Conservation (phyloP, 805 yeast species). For the Lipomyces sp. region DNA sequence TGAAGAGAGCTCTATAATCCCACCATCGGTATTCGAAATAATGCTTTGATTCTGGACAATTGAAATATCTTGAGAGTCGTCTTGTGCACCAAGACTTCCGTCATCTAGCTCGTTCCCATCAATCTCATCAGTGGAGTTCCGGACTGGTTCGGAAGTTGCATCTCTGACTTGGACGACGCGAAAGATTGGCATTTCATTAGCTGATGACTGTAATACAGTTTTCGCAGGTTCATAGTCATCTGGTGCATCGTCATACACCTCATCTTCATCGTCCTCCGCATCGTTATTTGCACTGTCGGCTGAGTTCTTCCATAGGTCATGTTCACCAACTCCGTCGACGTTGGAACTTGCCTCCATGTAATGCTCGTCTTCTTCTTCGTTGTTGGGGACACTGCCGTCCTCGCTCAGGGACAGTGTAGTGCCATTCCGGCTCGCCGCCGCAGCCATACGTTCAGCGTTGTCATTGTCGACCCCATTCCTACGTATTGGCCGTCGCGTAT, state of each 20-base stretch:
- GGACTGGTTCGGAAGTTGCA: background rate
- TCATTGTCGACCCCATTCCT: background rate
- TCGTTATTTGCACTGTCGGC: slow-evolving; percentile 3
- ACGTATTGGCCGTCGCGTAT: background rate
- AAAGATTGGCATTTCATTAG: background rate
- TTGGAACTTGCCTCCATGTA: slow-evolving; percentile 1
- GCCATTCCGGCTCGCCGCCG: background rate
- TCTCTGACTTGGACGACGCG: background rate
- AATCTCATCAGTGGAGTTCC: background rate
- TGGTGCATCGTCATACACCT: background rate
- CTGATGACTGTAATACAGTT: background rate
- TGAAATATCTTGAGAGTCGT: background rate
- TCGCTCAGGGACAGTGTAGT: background rate
- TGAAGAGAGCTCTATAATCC: slow-evolving; percentile 4
- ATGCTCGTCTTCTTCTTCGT: background rate
- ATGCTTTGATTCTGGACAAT: background rate
- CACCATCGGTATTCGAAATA: slow-evolving; percentile 5
- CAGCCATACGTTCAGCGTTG: background rate
- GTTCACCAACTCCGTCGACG: background rate
- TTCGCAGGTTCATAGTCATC: background rate
- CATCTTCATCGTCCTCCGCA: slow-evolving; percentile 7
- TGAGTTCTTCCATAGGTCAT: background rate
- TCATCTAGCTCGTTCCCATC: slow-evolving; percentile 7
- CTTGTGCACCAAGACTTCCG: background rate
- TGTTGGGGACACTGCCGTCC: background rate